Base-by-base conservation (phyloP, 768 basidiomycete genomes). In the Brasilioporus rufonigricans region DNA sequence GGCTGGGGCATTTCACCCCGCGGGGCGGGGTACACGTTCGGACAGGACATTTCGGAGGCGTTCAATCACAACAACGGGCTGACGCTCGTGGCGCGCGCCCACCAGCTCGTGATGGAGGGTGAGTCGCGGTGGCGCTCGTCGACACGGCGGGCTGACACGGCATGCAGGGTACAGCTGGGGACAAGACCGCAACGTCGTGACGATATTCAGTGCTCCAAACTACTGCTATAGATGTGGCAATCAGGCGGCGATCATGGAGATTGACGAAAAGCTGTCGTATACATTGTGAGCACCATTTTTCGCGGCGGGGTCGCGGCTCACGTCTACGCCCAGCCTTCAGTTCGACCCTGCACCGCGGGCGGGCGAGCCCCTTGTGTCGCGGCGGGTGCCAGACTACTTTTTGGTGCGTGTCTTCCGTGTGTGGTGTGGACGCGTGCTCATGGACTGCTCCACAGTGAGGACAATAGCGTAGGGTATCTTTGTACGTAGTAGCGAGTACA, bases 181-280 rank as follows among this genome's bases (percentile, higher is more conserved):
- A 56, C 96, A 98, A 76, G 96, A 98, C 76, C 85, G 93, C 73
- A 98, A 98, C 71, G 96, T 99, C 23, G 96, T 99, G 61, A 99
- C 96, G 40, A 98, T 99, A 70, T 99, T 98, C 80, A 98, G 95
- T 61, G 97, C 97, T 62, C 97, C 97, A 40, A 99, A 99, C 76
- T 99, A 98, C 74, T 99, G 96, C 76, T 99, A 99, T 79, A 82
- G 97, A 71, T 99, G 97, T 71, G 97, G 97, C 50, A 99, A 99
- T 73, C 97, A 98, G 69, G 97, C 97, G 52, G 97, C 97, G 47
- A 99, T 99, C 72, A 96, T 99, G 87, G 97, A 99, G 74, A 97
- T 99, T 73, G 97, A 99, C 75, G 91, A 93, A 85, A 93, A 93
- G 81, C 79, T 92, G 85, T 91, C 90, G 51, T 93, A 92, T 74